A percentile compares a stretch with the other conserved stretches of the same genome.
Evolutionary conservation across 140 eudicot species (phyloP).

Genomic region (Stevia rebaudiana): DNA sequence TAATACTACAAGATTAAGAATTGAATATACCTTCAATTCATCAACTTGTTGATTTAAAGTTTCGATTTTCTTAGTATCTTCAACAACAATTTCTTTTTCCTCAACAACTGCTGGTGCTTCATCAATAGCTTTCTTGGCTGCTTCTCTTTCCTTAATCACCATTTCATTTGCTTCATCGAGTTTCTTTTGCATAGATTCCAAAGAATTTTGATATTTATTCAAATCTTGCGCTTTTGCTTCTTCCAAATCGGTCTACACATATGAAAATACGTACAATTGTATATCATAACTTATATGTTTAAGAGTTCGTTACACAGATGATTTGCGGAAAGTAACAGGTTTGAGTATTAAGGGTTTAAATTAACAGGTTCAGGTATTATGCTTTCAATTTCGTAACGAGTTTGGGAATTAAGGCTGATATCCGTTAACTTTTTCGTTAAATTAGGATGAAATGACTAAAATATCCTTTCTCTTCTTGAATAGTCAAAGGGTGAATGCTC

Average conservation of each 20-base stretch:
- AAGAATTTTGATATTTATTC: conserved; percentile 48
- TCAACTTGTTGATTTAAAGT: conserved; percentile 54
- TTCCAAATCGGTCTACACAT: conserved; percentile 81
- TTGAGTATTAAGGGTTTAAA: too few relatives aligned
- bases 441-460: too few relatives aligned
- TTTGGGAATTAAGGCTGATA: too few relatives aligned
- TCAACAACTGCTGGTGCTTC: conserved; percentile 93
- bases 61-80: conserved; percentile 79
- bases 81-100: conserved; percentile 75
- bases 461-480: too few relatives aligned
- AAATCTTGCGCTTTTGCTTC: conserved; percentile 80
- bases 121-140: conserved; percentile 81
- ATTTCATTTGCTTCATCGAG: conserved; percentile 71
- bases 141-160: conserved; percentile 72
- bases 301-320: too few relatives aligned
- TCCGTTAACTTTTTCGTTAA: too few relatives aligned
- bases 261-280: background rate
- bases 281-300: background rate
- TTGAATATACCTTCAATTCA: conserved; percentile 49
- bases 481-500: too few relatives aligned
- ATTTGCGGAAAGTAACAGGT: too few relatives aligned
- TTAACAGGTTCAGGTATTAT: too few relatives aligned
- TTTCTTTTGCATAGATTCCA: conserved; percentile 62
- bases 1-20: background rate
- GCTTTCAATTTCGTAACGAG: too few relatives aligned